A percentile compares a stretch with the other conserved stretches of the same genome.
Conservation (phyloP, 2,329 filamentous ascomycete species). For the Penicillium polonicum region DNA sequence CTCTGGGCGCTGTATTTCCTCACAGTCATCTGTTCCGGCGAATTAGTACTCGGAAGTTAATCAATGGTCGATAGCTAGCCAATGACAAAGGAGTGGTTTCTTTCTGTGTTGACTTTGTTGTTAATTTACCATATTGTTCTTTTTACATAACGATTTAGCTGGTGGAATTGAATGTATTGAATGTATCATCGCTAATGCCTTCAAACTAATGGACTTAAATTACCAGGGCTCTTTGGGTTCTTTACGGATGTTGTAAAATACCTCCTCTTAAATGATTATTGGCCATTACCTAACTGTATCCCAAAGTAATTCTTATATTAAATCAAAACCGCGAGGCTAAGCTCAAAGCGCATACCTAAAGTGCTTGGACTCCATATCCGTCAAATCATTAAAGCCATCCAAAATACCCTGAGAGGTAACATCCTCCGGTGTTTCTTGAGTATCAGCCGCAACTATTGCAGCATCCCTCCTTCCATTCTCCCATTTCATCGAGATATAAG, state of each 20-base stretch:
- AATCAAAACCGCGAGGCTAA: background rate
- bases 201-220: background rate
- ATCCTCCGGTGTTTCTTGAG: slow-evolving; percentile 12
- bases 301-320: background rate
- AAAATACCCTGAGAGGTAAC: slow-evolving; percentile 22
- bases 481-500: slow-evolving; percentile 27
- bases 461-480: slow-evolving; percentile 28
- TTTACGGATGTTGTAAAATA: background rate
- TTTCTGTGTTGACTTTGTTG: too few relatives aligned
- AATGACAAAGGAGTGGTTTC: too few relatives aligned
- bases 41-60: too few relatives aligned
- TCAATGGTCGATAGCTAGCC: too few relatives aligned
- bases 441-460: background rate
- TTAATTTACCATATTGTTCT: too few relatives aligned
- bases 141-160: too few relatives aligned
- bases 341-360: slow-evolving; percentile 37
- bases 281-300: too few relatives aligned
- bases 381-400: slow-evolving; percentile 40
- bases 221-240: background rate
- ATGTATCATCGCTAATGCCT: background rate
- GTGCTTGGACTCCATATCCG: slow-evolving; percentile 37
- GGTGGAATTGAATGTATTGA: too few relatives aligned
- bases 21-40: too few relatives aligned
- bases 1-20: too few relatives aligned
- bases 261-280: too few relatives aligned